Evolutionary conservation across 1,139 yeast species (phyloP).

Genomic region (Blastobotrys apis): DNA sequence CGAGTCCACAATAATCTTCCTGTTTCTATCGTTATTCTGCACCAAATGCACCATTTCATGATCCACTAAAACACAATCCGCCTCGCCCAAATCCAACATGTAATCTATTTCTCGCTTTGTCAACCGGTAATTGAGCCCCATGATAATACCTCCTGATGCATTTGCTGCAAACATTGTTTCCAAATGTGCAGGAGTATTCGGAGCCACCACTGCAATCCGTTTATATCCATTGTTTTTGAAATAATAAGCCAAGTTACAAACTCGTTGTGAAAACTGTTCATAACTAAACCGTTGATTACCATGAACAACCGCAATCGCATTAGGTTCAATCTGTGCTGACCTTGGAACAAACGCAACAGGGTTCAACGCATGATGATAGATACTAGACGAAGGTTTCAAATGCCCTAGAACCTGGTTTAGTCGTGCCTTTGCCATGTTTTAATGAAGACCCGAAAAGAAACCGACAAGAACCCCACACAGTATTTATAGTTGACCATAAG

Average conservation of each 20-base stretch:
- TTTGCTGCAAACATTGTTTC: constrained; percentile 37
- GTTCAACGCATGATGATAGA: constrained; percentile 33
- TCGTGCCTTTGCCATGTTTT: background rate
- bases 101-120: constrained; percentile 33
- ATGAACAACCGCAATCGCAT: constrained; percentile 35
- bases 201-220: constrained; percentile 35
- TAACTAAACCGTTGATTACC: constrained; percentile 31
- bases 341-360: constrained; percentile 37
- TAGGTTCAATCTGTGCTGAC: constrained; percentile 37
- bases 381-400: background rate
- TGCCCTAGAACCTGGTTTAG: constrained; percentile 2
- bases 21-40: constrained; percentile 19
- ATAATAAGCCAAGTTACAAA: constrained; percentile 33
- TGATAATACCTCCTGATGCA: constrained; percentile 35
- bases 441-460: background rate
- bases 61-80: constrained; percentile 36
- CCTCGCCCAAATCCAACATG: constrained; percentile 34
- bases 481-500: too few species aligned
- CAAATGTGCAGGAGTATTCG: constrained; percentile 40
- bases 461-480: background rate
- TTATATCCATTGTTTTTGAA: constrained; percentile 28
- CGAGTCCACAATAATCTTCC: constrained; percentile 28
- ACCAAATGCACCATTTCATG: constrained; percentile 32
- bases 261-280: constrained; percentile 31
- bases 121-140: constrained; percentile 38